A percentile compares a stretch with the other conserved stretches of the same genome.
phyloP scores from a whole-genome alignment of 148 eudicot species.

The Vaccinium macrocarpon region DNA sequence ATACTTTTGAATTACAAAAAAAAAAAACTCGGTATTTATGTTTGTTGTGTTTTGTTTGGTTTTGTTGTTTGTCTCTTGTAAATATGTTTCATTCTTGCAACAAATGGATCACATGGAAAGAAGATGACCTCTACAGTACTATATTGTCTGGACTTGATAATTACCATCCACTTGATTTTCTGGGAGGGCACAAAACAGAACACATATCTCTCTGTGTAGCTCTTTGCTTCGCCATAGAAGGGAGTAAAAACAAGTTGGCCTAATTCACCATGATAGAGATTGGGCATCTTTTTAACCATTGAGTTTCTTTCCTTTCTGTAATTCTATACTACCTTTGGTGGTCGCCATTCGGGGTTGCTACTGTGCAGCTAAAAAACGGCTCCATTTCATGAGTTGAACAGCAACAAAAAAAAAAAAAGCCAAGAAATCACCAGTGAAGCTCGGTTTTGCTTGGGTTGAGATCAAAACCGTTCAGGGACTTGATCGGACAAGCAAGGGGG shows the following conservation, averaged over 20 bases:
- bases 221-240: background rate
- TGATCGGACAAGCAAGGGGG: too few relatives aligned
- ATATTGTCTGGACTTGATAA: conserved; percentile 15
- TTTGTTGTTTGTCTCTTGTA: background rate
- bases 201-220: background rate
- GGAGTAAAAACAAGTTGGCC: background rate
- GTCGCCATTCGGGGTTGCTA: too few relatives aligned
- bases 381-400: too few relatives aligned
- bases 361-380: too few relatives aligned
- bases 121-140: background rate
- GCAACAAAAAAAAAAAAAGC: too few relatives aligned
- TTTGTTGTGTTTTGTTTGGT: background rate
- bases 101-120: background rate
- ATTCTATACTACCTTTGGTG: too few relatives aligned
- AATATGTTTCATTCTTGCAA: background rate
- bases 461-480: too few relatives aligned
- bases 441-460: too few relatives aligned
- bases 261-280: background rate
- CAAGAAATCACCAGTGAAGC: too few relatives aligned
- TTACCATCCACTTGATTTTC: background rate
- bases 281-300: background rate
- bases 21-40: too few relatives aligned
- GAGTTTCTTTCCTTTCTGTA: too few relatives aligned
- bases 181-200: conserved; percentile 4
- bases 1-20: background rate